phyloP scores from a whole-genome alignment of 768 basidiomycete species.

The Leccinum disarticulatum region DNA sequence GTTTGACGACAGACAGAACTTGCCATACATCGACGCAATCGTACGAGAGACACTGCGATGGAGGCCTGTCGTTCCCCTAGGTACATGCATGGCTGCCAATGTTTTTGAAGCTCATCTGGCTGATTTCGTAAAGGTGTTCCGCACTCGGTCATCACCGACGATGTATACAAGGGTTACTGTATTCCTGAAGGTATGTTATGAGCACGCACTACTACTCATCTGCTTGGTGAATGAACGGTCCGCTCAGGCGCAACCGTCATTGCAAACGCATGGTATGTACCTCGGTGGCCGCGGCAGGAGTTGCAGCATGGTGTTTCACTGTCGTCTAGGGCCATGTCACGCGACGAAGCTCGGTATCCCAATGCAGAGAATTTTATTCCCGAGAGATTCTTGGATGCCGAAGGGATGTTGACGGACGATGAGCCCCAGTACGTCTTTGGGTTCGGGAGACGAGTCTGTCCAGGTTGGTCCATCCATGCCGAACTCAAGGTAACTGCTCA shows the following conservation, averaged over 20 bases:
- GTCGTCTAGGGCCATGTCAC: not conserved
- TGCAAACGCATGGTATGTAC: not conserved
- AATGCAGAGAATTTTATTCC: not conserved
- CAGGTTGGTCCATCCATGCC: not conserved
- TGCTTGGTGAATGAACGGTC: not conserved
- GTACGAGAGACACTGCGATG: not conserved
- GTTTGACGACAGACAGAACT: not conserved
- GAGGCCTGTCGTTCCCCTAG: not conserved
- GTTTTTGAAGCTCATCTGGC: not conserved
- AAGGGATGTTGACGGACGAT: not conserved
- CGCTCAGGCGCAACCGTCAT: not conserved
- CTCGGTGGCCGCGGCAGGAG: too few relatives aligned
- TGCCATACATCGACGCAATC: not conserved
- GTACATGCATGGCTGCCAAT: not conserved
- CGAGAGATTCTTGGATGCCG: not conserved
- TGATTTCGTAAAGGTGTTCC: not conserved
- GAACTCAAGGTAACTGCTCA: not conserved
- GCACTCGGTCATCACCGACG: not conserved
- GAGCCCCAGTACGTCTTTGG: not conserved
- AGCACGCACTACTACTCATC: not conserved
- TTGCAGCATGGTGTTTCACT: not conserved
- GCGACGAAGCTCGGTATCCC: not conserved
- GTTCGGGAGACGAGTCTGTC: not conserved
- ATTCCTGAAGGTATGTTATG: not conserved
- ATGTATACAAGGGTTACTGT: not conserved